A percentile compares a stretch with the other conserved stretches of the same genome.
Evolutionary conservation across 768 basidiomycete genomes (phyloP).

Genomic region (Agrocybe chaxingu): DNA sequence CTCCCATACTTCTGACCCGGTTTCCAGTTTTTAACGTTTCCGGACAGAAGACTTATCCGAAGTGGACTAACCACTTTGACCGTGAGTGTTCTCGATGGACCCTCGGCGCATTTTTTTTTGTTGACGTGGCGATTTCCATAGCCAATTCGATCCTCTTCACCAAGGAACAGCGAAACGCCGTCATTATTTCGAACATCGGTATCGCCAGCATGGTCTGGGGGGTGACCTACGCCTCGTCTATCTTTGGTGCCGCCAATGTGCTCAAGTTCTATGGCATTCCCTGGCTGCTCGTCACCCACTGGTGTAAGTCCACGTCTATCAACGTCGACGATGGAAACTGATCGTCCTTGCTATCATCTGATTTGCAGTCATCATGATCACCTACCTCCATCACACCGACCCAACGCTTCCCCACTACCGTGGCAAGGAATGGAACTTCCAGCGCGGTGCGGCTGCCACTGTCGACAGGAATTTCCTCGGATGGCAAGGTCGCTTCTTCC

Average conservation of each 20-base stretch:
- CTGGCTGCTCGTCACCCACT: conserved; percentile 54
- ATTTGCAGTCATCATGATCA: conserved; percentile 46
- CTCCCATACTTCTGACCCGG: conserved; percentile 7
- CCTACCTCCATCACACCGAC: conserved; percentile 67
- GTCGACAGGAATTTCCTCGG: conserved; percentile 57
- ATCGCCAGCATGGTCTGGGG: conserved; percentile 44
- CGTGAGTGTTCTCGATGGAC: conserved; percentile 35
- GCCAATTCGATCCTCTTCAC: conserved; percentile 58
- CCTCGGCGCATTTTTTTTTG: neutral
- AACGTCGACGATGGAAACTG: neutral
- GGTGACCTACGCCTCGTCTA: conserved; percentile 30
- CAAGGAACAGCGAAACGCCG: conserved; percentile 44
- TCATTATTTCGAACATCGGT: conserved; percentile 58
- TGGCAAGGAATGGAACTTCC: conserved; percentile 54
- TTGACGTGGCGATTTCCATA: conserved; percentile 16
- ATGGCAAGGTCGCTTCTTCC: conserved; percentile 64
- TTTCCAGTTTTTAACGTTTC: conserved; percentile 57
- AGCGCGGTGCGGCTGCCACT: conserved; percentile 60
- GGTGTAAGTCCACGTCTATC: conserved; percentile 35
- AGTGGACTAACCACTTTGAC: conserved; percentile 66
- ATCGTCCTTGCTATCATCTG: neutral
- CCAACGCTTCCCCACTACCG: conserved; percentile 55
- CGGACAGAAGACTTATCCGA: conserved; percentile 55
- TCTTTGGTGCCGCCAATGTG: conserved; percentile 37
- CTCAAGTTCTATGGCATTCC: conserved; percentile 50